Evolutionary conservation across 1,284 basidiomycete species (phyloP).

Genomic region (Anthracocystis setariae): DNA sequence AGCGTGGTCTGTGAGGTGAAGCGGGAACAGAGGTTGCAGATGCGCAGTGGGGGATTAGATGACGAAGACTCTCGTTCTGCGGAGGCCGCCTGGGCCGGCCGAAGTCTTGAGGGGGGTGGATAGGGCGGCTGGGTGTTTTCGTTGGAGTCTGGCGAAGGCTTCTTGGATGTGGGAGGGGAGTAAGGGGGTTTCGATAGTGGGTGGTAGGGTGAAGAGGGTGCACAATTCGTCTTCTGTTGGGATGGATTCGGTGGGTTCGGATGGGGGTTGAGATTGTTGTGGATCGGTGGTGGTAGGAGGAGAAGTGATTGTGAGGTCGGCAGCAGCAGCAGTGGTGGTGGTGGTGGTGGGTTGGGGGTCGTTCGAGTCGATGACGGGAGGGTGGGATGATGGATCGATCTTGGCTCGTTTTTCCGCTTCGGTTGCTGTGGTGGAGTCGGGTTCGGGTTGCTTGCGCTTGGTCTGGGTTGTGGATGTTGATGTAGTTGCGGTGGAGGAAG

Average conservation of each 20-base stretch:
- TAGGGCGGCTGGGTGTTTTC: slow-evolving; percentile 45
- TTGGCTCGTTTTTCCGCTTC: slow-evolving; percentile 16
- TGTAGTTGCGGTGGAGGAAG: neutral
- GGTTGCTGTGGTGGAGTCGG: neutral
- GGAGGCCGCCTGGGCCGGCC: slow-evolving; percentile 55
- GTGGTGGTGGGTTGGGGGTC: no score
- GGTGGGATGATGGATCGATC: no score
- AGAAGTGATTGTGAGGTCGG: neutral
- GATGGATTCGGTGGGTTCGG: neutral
- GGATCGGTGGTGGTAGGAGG: neutral
- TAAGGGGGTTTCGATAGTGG: slow-evolving; percentile 47
- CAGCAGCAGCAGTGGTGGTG: neutral
- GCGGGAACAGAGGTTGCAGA: no score
- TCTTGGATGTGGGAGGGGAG: slow-evolving; percentile 61
- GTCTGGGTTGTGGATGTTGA: neutral
- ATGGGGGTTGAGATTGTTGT: neutral
- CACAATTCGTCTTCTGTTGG: slow-evolving; percentile 35
- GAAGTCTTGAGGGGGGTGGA: slow-evolving; percentile 42
- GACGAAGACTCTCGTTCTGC: slow-evolving; percentile 59
- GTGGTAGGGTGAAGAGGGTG: slow-evolving; percentile 54
- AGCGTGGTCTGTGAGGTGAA: no score
- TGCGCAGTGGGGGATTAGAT: no score
- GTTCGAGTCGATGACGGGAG: slow-evolving; percentile 3
- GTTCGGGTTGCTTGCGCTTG: slow-evolving; percentile 14
- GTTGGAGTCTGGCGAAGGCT: slow-evolving; percentile 61